Evolutionary conservation across 2,329 filamentous ascomycete genomes (phyloP).

Genomic region (Epichloe coenophiala): DNA sequence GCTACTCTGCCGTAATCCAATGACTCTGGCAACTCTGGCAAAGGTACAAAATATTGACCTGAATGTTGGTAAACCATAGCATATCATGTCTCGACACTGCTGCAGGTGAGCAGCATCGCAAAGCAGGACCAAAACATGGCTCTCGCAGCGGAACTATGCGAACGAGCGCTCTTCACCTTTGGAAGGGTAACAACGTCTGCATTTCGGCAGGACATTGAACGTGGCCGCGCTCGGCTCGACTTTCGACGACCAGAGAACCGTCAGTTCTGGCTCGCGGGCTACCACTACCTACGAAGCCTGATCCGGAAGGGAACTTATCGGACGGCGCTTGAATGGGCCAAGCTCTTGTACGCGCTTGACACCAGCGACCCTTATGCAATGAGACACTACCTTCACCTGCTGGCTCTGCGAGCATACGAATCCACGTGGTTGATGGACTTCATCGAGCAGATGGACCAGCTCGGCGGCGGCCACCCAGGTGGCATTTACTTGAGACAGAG

Average conservation of each 20-base stretch:
- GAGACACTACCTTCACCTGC: constrained; percentile 65
- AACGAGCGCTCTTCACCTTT: constrained; percentile 84
- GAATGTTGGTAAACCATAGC: constrained; percentile 26
- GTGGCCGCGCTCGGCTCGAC: constrained; percentile 68
- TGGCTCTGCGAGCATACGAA: constrained; percentile 71
- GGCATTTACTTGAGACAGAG: constrained; percentile 63
- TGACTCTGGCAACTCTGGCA: not conserved
- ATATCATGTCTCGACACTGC: constrained; percentile 86
- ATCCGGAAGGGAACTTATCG: constrained; percentile 86
- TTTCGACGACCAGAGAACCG: constrained; percentile 77
- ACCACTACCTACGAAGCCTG: constrained; percentile 76
- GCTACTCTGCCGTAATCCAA: too few species aligned
- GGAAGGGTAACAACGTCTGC: constrained; percentile 77
- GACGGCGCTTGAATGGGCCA: constrained; percentile 88
- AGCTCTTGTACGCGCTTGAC: constrained; percentile 64
- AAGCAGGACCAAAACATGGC: constrained; percentile 85
- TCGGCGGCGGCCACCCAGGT: constrained; percentile 20
- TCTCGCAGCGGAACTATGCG: constrained; percentile 73
- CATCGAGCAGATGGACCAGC: constrained; percentile 30
- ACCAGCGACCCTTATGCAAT: constrained; percentile 73
- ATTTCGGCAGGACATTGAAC: constrained; percentile 62
- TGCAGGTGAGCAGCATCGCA: constrained; percentile 84
- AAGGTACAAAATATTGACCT: constrained; percentile 8
- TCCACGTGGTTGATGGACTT: constrained; percentile 64
- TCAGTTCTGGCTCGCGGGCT: constrained; percentile 82